These are phyloP conservation scores for Talaromyces sp. DNA, from an alignment of 2,329 filamentous ascomycete genomes.

Conservation along the genomic window DNA sequence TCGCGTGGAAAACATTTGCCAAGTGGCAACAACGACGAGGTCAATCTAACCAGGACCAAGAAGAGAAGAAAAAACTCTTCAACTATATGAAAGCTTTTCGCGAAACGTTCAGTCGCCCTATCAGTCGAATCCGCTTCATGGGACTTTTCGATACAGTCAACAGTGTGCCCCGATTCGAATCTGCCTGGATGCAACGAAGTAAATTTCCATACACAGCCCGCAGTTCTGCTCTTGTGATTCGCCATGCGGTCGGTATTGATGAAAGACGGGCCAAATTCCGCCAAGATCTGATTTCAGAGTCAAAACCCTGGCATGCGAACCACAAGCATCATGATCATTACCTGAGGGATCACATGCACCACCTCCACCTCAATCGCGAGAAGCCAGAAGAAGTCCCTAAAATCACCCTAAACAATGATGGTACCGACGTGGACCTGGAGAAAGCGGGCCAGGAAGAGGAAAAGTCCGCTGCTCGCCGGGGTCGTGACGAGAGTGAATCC, in stretches of 20 bases:
- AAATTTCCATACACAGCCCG: constrained; percentile 64
- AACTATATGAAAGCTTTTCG: constrained; percentile 74
- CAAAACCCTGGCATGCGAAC: constrained; percentile 30
- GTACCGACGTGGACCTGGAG: constrained; percentile 3
- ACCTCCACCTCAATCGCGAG: constrained; percentile 5
- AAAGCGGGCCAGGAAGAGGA: constrained; percentile 6
- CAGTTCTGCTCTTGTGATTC: constrained; percentile 53
- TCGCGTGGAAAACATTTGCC: constrained; percentile 66
- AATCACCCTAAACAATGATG: constrained; percentile 31
- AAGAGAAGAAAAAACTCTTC: constrained; percentile 54
- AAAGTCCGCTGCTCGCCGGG: background rate
- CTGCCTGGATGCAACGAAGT: constrained; percentile 67
- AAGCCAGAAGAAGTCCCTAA: constrained; percentile 26
- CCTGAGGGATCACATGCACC: constrained; percentile 19
- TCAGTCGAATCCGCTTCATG: constrained; percentile 69
- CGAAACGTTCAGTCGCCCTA: constrained; percentile 74
- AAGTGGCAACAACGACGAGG: constrained; percentile 40
- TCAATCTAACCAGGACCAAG: constrained; percentile 28
- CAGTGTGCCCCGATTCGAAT: constrained; percentile 73
- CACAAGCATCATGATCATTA: constrained; percentile 23
- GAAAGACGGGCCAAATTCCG: constrained; percentile 58
- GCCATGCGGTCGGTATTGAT: constrained; percentile 58
- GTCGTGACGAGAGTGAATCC: constrained; percentile 22
- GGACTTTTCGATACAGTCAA: constrained; percentile 82
- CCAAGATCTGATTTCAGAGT: constrained; percentile 54